These are phyloP conservation scores for Coemansia reversa DNA, from an alignment of 192 early-diverging fungal species.

Conservation along the genomic window DNA sequence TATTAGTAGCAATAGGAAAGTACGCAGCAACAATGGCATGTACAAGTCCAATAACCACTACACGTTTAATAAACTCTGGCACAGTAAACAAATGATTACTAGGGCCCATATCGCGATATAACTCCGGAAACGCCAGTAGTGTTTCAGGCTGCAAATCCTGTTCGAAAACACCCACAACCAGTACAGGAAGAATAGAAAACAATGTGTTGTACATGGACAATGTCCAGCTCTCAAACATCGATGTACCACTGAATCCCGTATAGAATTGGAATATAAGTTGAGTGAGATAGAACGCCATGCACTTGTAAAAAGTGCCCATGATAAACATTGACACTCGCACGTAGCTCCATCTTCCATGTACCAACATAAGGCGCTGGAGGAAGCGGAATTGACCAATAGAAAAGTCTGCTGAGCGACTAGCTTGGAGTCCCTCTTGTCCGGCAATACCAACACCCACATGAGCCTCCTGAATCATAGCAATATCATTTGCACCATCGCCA, in stretches of 20 bases:
- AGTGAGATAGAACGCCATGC: slow-evolving; percentile 73
- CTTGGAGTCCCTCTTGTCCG: slow-evolving; percentile 84
- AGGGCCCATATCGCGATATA: slow-evolving; percentile 62
- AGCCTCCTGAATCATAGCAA: slow-evolving; percentile 94
- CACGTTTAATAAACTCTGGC: slow-evolving; percentile 42
- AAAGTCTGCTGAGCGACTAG: slow-evolving; percentile 84
- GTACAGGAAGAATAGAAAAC: slow-evolving; percentile 77
- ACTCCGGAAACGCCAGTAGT: slow-evolving; percentile 66
- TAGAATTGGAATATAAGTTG: slow-evolving; percentile 77
- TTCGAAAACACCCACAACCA: slow-evolving; percentile 80
- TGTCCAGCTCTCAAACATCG: slow-evolving; percentile 74
- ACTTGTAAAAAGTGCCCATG: slow-evolving; percentile 88
- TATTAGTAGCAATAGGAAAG: slow-evolving; percentile 38
- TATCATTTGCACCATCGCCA: slow-evolving; percentile 94
- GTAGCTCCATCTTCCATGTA: slow-evolving; percentile 90
- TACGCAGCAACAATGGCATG: slow-evolving; percentile 44
- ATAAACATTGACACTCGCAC: slow-evolving; percentile 76
- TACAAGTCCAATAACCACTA: slow-evolving; percentile 57
- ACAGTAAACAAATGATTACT: slow-evolving; percentile 51
- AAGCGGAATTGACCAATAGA: slow-evolving; percentile 90
- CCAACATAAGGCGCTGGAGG: slow-evolving; percentile 74
- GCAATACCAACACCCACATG: slow-evolving; percentile 92
- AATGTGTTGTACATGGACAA: slow-evolving; percentile 81
- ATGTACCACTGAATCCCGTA: slow-evolving; percentile 73
- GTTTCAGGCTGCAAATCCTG: slow-evolving; percentile 71